Conservation (phyloP, 768 basidiomycete species). For the Antrodiella citrinella region DNA sequence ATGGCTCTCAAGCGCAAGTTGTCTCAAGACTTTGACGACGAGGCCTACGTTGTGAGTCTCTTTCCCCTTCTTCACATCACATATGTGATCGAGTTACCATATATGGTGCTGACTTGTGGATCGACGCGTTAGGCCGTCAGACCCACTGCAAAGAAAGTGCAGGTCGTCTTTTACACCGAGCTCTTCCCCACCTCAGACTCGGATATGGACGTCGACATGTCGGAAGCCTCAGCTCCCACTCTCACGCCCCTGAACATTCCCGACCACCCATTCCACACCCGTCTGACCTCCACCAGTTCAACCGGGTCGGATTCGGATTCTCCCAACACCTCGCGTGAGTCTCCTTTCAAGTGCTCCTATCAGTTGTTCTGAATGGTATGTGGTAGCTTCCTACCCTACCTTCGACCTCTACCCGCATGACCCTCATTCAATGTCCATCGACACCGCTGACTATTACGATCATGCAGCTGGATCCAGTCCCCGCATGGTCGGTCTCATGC, state of each 20-base stretch:
- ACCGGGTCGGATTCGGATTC: conserved; percentile 34
- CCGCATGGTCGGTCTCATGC: conserved; percentile 52
- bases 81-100: not conserved
- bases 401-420: conserved; percentile 57
- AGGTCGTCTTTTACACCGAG: conserved; percentile 34
- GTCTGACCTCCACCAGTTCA: conserved; percentile 56
- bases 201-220: conserved; percentile 68
- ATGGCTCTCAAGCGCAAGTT: conserved; percentile 80
- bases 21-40: conserved; percentile 41
- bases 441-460: conserved; percentile 28
- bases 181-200: conserved; percentile 62
- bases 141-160: conserved; percentile 60
- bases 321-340: conserved; percentile 19
- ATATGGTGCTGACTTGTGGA: conserved; percentile 11
- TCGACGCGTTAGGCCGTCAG: conserved; percentile 10
- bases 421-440: conserved; percentile 37
- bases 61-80: conserved; percentile 8
- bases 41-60: conserved; percentile 25
- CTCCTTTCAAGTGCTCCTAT: not conserved
- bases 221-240: conserved; percentile 42
- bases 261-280: conserved; percentile 46
- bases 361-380: not conserved
- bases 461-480: conserved; percentile 31
- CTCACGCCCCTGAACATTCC: conserved; percentile 45
- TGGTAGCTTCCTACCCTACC: conserved; percentile 42